Evolutionary conservation across 1,284 basidiomycete species (phyloP).

Genomic region (Vanrija pseudolonga): DNA sequence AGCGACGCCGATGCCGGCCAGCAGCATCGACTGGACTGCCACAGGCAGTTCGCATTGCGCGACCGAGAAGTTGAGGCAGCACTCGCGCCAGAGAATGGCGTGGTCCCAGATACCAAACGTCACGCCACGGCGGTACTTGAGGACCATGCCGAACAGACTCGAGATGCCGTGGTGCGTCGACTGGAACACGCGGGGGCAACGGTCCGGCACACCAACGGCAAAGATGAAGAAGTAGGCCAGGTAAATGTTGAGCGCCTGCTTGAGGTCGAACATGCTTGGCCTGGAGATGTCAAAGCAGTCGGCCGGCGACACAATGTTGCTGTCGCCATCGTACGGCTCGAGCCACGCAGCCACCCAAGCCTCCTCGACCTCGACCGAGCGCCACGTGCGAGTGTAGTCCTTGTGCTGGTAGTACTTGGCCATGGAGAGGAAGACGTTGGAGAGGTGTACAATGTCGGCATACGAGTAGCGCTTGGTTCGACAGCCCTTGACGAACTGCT

Average conservation of each 20-base stretch:
- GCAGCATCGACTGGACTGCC: conserved; percentile 9
- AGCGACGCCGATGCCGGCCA: conserved; percentile 8
- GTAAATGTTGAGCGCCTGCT: conserved; percentile 11
- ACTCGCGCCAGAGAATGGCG: conserved; percentile 13
- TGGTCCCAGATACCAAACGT: conserved; percentile 16
- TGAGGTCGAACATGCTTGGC: conserved; percentile 9
- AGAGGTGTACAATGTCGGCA: conserved; percentile 1
- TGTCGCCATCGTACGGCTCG: conserved; percentile 4
- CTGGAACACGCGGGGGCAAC: conserved; percentile 13
- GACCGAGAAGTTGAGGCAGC: conserved; percentile 11
- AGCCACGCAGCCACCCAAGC: conserved; percentile 11
- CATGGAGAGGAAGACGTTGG: conserved; percentile 10
- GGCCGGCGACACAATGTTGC: conserved; percentile 6
- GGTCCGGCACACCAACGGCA: conserved; percentile 7
- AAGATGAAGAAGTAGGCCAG: conserved; percentile 16
- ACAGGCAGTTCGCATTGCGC: conserved; percentile 9
- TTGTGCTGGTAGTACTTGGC: conserved; percentile 12
- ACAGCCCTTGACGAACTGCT: conserved; percentile 12
- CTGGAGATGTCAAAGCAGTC: conserved; percentile 8
- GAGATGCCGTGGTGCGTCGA: conserved; percentile 9
- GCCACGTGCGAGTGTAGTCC: conserved; percentile 11
- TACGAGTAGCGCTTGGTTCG: conserved; percentile 4
- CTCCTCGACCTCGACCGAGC: conserved; percentile 2
- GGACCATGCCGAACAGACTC: conserved; percentile 10
- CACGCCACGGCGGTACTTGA: conserved; percentile 11